Conservation (phyloP, 352 stramenopile species). For the Globisporangium paroecandrum region DNA sequence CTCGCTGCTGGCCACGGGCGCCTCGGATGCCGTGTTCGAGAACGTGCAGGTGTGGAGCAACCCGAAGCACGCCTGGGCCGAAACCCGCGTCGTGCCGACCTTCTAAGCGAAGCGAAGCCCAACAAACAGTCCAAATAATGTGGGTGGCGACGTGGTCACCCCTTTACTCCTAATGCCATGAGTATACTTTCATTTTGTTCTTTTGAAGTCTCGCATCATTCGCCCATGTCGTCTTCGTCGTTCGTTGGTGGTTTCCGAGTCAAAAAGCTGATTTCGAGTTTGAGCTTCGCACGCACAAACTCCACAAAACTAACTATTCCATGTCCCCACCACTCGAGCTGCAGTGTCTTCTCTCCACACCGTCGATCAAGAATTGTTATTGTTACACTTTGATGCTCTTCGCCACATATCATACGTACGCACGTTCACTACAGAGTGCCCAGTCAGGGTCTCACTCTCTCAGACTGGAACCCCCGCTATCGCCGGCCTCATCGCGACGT, state of each 20-base stretch:
- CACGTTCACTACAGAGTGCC: neutral
- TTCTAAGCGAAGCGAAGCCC: conserved; percentile 20
- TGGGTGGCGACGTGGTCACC: neutral
- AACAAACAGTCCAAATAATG: neutral
- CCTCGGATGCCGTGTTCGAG: conserved; percentile 36
- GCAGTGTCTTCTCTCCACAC: no score
- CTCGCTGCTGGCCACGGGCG: conserved; percentile 37
- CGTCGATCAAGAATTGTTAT: neutral
- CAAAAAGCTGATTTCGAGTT: no score
- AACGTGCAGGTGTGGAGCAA: conserved; percentile 67
- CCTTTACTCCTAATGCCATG: neutral
- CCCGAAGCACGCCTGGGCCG: conserved; percentile 56
- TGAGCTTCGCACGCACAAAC: no score
- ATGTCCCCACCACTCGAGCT: no score
- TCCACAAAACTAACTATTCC: no score
- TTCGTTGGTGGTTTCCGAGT: no score
- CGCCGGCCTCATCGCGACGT: conserved; percentile 1
- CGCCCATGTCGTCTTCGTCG: no score
- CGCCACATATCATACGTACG: neutral
- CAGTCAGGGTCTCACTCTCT: neutral
- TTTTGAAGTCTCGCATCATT: no score
- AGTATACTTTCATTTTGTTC: neutral
- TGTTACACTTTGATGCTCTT: neutral
- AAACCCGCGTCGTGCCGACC: conserved; percentile 31
- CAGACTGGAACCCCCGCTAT: neutral